Conservation (phyloP, 345 rosid species). For the Draba incana region DNA sequence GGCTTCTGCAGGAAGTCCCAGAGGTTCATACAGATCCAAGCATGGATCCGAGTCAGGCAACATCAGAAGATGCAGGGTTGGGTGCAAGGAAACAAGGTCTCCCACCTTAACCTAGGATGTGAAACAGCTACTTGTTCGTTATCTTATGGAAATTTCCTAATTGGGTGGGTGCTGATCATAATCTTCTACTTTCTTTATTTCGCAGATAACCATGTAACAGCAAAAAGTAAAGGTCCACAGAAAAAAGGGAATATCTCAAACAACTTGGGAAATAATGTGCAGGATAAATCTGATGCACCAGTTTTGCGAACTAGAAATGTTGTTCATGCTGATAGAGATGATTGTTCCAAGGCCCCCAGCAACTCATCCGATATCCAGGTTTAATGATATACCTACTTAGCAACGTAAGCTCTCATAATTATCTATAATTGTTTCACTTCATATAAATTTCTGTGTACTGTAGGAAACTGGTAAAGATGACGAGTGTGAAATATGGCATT, state of each 20-base stretch:
- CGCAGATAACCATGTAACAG: conserved; percentile 48
- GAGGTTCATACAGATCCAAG: conserved; percentile 65
- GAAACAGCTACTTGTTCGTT: conserved; percentile 29
- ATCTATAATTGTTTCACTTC: conserved; percentile 28
- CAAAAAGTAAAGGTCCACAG: conserved; percentile 40
- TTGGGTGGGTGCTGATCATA: conserved; percentile 33
- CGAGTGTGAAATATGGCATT: conserved; percentile 77
- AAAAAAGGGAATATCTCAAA: conserved; percentile 43
- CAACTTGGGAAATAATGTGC: conserved; percentile 48
- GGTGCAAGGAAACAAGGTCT: conserved; percentile 60
- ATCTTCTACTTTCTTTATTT: conserved; percentile 29
- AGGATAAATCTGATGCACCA: conserved; percentile 39
- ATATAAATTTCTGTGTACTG: conserved; percentile 40
- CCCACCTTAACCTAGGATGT: conserved; percentile 31
- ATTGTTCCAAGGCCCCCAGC: conserved; percentile 38
- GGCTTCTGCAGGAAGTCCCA: conserved; percentile 67
- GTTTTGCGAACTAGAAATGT: conserved; percentile 40
- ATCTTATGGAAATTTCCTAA: conserved; percentile 16
- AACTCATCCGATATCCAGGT: conserved; percentile 43
- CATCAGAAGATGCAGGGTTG: conserved; percentile 54
- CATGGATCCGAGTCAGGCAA: conserved; percentile 55
- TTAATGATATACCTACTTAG: conserved; percentile 30
- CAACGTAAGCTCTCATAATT: conserved; percentile 31
- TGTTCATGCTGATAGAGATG: conserved; percentile 44
- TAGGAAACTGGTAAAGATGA: conserved; percentile 48